phyloP scores from a whole-genome alignment of 805 yeast species.

The Cyberlindnera veronae region DNA sequence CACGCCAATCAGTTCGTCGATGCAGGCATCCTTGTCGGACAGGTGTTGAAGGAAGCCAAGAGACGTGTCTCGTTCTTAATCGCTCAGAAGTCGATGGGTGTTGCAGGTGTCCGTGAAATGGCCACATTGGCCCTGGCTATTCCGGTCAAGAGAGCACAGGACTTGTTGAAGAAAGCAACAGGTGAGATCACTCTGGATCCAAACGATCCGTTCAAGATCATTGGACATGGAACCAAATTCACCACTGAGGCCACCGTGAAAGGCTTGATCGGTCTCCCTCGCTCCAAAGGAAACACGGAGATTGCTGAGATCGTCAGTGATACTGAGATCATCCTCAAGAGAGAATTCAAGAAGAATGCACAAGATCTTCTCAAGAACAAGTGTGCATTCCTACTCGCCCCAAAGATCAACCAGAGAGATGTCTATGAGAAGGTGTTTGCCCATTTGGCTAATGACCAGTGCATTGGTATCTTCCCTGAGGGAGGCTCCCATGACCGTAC shows the following conservation, averaged over 20 bases:
- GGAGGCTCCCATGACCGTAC: slow-evolving; percentile 98
- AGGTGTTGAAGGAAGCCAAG: slow-evolving; percentile 61
- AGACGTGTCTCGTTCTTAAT: slow-evolving; percentile 77
- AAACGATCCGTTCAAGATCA: slow-evolving; percentile 48
- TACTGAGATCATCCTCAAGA: slow-evolving; percentile 61
- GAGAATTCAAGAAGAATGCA: slow-evolving; percentile 60
- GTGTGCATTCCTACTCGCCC: slow-evolving; percentile 66
- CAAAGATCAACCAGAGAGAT: slow-evolving; percentile 77
- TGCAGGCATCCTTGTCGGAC: slow-evolving; percentile 79
- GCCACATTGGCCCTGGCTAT: slow-evolving; percentile 77
- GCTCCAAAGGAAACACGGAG: slow-evolving; percentile 72
- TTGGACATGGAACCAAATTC: slow-evolving; percentile 69
- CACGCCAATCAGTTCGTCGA: slow-evolving; percentile 91
- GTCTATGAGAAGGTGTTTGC: slow-evolving; percentile 84
- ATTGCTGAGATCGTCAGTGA: slow-evolving; percentile 67
- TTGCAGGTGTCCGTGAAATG: slow-evolving; percentile 66
- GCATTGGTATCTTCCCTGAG: slow-evolving; percentile 94
- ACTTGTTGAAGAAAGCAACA: slow-evolving; percentile 60
- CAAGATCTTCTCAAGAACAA: slow-evolving; percentile 45
- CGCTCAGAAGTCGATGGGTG: slow-evolving; percentile 74
- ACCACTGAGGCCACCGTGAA: slow-evolving; percentile 49
- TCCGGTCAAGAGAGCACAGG: slow-evolving; percentile 93
- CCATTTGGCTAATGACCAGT: slow-evolving; percentile 74
- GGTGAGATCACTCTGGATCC: slow-evolving; percentile 63
- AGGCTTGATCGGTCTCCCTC: slow-evolving; percentile 76